phyloP scores from a whole-genome alignment of 768 basidiomycete species.

The Collybiopsis luxurians region DNA sequence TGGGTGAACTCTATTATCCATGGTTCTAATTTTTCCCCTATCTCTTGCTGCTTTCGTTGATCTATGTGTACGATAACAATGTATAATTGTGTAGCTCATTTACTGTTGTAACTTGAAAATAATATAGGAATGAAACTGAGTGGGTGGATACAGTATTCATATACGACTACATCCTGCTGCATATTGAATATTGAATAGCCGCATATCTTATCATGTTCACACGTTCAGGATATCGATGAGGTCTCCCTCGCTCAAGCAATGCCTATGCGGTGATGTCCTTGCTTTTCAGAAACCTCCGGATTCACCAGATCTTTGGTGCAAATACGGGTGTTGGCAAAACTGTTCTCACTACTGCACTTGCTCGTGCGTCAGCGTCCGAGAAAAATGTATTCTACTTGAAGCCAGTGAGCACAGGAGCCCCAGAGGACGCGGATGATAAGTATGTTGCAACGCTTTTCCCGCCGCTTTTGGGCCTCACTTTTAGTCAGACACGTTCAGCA shows the following conservation, averaged over 20 bases:
- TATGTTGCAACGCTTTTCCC: constrained; percentile 3
- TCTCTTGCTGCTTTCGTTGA: neutral
- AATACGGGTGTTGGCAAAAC: constrained; percentile 98
- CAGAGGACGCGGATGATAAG: constrained; percentile 82
- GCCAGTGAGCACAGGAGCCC: constrained; percentile 87
- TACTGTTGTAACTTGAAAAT: no score
- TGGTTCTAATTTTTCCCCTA: constrained; percentile 61
- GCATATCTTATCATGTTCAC: no score
- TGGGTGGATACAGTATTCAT: no score
- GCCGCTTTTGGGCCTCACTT: constrained; percentile 3
- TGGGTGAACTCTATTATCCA: constrained; percentile 81
- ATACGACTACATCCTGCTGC: no score
- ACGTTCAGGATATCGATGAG: neutral
- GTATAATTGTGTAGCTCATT: neutral
- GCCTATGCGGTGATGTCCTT: constrained; percentile 67
- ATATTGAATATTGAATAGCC: no score
- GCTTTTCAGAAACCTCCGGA: constrained; percentile 80
- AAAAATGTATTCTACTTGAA: constrained; percentile 72
- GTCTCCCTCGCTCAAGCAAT: no score
- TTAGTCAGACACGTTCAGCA: constrained; percentile 61
- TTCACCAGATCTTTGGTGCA: constrained; percentile 92
- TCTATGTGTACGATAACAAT: constrained; percentile 3
- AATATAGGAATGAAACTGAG: no score
- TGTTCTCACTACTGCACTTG: constrained; percentile 80
- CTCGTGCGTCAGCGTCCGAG: constrained; percentile 62